Percentiles rank a stretch among this genome's conserved stretches.
These are phyloP conservation scores for Carex littledalei DNA, from an alignment of 176 grass and related monocot species.

Conservation along the genomic window DNA sequence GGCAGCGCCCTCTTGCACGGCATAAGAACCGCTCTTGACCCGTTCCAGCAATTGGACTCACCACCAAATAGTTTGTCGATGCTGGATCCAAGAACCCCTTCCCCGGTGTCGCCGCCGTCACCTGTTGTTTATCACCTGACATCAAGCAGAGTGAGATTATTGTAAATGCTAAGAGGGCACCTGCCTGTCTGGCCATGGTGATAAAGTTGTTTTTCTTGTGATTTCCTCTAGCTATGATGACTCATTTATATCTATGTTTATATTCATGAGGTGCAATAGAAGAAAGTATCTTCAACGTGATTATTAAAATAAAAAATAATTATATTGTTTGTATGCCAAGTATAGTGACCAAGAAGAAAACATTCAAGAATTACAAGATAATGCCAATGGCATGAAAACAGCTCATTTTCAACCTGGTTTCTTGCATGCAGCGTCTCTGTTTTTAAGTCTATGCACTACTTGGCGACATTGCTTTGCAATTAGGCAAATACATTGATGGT, in stretches of 20 bases:
- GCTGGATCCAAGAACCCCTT: neutral
- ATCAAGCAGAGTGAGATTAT: neutral
- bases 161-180: neutral
- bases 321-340: neutral
- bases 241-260: neutral
- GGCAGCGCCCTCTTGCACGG: conserved; percentile 32
- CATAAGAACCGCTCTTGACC: conserved; percentile 35
- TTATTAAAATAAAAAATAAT: neutral
- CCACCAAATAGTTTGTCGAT: conserved; percentile 24
- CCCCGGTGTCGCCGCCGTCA: neutral
- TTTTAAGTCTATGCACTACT: neutral
- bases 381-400: neutral
- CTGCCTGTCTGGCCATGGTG: neutral
- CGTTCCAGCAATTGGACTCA: neutral
- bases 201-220: neutral
- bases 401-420: conserved; percentile 11
- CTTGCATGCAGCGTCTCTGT: neutral
- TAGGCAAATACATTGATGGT: neutral
- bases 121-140: neutral
- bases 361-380: neutral
- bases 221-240: neutral
- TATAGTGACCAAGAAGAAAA: neutral
- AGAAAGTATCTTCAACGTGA: too few relatives aligned
- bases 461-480: neutral
- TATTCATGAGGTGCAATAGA: neutral